A percentile compares a stretch with the other conserved stretches of the same genome.
Evolutionary conservation across 139 green algal species (phyloP).

Genomic region (Micractinium sp.): DNA sequence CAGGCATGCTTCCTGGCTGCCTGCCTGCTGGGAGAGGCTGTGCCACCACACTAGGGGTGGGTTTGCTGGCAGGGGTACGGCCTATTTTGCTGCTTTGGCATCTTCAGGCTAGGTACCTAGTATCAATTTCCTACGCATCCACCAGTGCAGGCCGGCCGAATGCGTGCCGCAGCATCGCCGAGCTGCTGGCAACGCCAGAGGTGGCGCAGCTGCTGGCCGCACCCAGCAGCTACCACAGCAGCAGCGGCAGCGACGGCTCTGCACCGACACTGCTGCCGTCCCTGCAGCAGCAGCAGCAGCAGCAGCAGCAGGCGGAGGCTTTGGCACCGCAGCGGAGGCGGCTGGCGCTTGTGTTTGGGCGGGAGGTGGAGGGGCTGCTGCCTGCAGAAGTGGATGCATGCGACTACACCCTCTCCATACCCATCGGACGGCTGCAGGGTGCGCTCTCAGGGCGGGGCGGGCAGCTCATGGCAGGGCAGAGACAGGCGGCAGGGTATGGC

Average conservation of each 20-base stretch:
- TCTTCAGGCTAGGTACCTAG: not conserved
- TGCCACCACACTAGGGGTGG: too few species aligned
- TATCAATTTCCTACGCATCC: too few species aligned
- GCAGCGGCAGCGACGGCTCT: not conserved
- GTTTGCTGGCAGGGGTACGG: not conserved
- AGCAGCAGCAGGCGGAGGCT: not conserved
- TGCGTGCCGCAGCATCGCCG: slow-evolving; percentile 1
- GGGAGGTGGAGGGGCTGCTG: slow-evolving; percentile 68
- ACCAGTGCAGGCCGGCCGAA: slow-evolving; percentile 3
- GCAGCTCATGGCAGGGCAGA: not conserved
- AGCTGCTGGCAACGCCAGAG: slow-evolving; percentile 20
- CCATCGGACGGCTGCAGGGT: slow-evolving; percentile 65
- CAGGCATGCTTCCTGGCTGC: not conserved
- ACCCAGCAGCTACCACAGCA: not conserved
- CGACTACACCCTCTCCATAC: slow-evolving; percentile 60
- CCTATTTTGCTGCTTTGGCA: not conserved
- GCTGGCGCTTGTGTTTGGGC: slow-evolving; percentile 71
- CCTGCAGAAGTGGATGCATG: slow-evolving; percentile 68
- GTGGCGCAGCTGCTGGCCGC: not conserved
- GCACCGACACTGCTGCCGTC: too few species aligned
- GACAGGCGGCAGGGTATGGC: not conserved
- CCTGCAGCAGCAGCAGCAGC: not conserved
- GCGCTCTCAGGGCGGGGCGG: not conserved
- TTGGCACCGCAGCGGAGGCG: not conserved
- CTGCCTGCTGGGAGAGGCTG: not conserved